Percentiles rank a stretch among this genome's conserved stretches.
phyloP scores from a whole-genome alignment of 2,329 filamentous ascomycete species.

The Trichoderma koningiopsis region DNA sequence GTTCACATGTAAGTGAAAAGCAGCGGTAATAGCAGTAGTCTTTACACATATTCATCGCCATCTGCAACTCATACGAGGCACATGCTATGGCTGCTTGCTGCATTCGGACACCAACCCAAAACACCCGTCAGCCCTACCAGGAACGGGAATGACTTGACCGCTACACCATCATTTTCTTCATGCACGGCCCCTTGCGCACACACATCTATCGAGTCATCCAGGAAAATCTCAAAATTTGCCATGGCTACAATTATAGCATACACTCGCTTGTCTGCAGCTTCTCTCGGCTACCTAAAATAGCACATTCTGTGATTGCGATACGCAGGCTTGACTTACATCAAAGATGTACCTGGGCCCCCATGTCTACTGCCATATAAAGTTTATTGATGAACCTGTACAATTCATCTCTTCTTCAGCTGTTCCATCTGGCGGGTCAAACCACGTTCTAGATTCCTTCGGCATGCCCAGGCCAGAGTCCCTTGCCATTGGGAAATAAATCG shows the following conservation, averaged over 20 bases:
- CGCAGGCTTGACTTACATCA: neutral
- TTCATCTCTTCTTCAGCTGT: neutral
- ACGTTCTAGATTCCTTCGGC: conserved; percentile 3
- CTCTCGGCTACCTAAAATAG: conserved; percentile 17
- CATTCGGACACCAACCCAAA: neutral
- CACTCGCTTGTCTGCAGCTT: conserved; percentile 6
- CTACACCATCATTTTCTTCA: neutral
- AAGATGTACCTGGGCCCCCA: neutral
- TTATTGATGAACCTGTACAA: neutral
- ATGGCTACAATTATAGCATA: neutral
- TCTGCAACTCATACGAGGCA: neutral
- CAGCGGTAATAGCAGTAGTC: too few relatives aligned
- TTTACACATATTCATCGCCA: neutral
- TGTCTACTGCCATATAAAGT: neutral
- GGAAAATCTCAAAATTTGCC: neutral
- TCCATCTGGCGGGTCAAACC: neutral
- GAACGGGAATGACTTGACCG: conserved; percentile 18
- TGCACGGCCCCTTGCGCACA: neutral
- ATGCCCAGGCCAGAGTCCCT: neutral
- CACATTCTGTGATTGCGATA: neutral
- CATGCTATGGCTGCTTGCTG: neutral
- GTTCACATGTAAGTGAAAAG: neutral
- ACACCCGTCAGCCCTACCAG: conserved; percentile 12
- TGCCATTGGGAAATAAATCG: conserved; percentile 1
- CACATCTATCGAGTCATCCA: neutral